These are phyloP conservation scores for Bassia scoparia DNA, from an alignment of 148 eudicot genomes.

Conservation along the genomic window DNA sequence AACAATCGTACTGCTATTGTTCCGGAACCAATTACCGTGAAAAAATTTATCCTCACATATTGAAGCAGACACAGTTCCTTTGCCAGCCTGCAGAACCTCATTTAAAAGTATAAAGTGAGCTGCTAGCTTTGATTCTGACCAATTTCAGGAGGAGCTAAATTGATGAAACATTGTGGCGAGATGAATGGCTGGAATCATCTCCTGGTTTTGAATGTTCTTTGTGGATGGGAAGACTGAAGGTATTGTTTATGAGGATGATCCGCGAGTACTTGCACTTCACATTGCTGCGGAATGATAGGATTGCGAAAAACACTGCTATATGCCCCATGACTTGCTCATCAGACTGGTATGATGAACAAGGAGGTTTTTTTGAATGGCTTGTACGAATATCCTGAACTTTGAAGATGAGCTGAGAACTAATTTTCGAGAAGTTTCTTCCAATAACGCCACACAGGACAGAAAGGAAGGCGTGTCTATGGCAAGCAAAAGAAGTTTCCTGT, in stretches of 20 bases:
- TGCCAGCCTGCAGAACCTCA: conserved; percentile 25
- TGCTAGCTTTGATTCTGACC: conserved; percentile 40
- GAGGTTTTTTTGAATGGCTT: conserved; percentile 20
- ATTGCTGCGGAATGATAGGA: conserved; percentile 40
- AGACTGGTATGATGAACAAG: conserved; percentile 28
- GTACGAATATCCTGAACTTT: conserved; percentile 27
- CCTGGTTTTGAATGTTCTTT: conserved; percentile 72
- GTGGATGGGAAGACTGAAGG: conserved; percentile 51
- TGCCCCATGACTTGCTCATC: conserved; percentile 35
- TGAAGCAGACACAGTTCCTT: conserved; percentile 28
- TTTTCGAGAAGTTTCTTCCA: conserved; percentile 19
- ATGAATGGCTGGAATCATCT: conserved; percentile 63
- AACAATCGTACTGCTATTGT: conserved; percentile 10
- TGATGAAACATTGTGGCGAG: conserved; percentile 35
- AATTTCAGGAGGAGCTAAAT: conserved; percentile 47
- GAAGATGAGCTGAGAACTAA: conserved; percentile 26
- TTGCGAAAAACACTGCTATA: conserved; percentile 27
- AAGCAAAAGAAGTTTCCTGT: conserved; percentile 35
- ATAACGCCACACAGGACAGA: conserved; percentile 25
- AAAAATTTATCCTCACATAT: conserved; percentile 30
- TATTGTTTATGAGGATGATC: conserved; percentile 40
- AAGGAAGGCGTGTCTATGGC: conserved; percentile 24
- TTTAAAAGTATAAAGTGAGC: conserved; percentile 27
- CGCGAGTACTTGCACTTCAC: conserved; percentile 29
- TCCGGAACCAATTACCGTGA: conserved; percentile 25